These are phyloP conservation scores for Euphorbia lathyris DNA, from an alignment of 345 rosid genomes.

Conservation along the genomic window DNA sequence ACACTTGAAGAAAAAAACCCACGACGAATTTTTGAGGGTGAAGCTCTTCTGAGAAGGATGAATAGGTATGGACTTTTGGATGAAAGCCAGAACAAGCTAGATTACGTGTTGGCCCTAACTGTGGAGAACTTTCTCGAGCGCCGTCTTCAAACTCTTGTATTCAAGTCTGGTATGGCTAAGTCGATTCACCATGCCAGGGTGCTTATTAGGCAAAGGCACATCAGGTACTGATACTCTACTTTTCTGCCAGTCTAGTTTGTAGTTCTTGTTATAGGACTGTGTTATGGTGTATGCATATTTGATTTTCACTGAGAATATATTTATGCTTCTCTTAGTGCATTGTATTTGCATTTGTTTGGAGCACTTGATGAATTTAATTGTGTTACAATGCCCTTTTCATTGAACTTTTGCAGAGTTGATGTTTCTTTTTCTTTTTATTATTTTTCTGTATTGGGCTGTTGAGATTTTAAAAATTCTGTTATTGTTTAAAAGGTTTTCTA, in stretches of 20 bases:
- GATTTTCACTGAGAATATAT: neutral
- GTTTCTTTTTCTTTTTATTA: too few species aligned
- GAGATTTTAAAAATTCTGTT: too few species aligned
- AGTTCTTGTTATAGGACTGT: neutral
- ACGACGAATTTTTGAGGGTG: too few species aligned
- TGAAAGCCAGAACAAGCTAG: slow-evolving; percentile 78
- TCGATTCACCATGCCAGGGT: slow-evolving; percentile 69
- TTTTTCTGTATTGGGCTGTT: too few species aligned
- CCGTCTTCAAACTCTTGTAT: slow-evolving; percentile 61
- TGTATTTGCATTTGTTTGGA: neutral
- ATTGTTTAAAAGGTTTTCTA: too few species aligned
- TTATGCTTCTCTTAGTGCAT: neutral
- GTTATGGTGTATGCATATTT: neutral
- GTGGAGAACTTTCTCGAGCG: slow-evolving; percentile 70
- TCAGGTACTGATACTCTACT: slow-evolving; percentile 34
- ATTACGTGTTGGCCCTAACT: slow-evolving; percentile 65
- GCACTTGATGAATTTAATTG: too few species aligned
- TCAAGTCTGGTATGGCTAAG: slow-evolving; percentile 71
- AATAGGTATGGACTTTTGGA: too few species aligned
- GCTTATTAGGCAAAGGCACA: slow-evolving; percentile 66
- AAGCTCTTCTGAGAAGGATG: too few species aligned
- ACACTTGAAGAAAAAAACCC: too few species aligned
- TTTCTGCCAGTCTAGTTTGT: neutral
- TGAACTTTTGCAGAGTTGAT: too few species aligned
- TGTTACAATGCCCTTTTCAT: too few species aligned